phyloP scores from a whole-genome alignment of 305 asterid species.

The Fraxinus velutina region DNA sequence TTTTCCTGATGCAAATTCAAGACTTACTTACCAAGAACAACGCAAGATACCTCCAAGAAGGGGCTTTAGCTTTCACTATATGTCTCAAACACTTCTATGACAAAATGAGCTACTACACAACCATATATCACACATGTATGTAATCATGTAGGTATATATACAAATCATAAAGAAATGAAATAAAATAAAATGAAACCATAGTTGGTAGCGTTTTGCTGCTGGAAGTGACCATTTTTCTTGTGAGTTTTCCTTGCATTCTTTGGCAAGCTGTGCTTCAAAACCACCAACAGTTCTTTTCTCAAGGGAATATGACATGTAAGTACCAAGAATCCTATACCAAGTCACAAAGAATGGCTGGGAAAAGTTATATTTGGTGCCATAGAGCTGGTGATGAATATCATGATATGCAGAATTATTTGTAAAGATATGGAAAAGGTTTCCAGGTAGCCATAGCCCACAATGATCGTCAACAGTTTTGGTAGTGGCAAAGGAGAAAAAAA shows the following conservation, averaged over 20 bases:
- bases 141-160: constrained; percentile 21
- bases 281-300: constrained; percentile 69
- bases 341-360: constrained; percentile 88
- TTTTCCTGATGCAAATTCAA: background rate
- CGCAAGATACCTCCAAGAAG: background rate
- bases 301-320: constrained; percentile 74
- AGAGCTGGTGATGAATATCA: constrained; percentile 80
- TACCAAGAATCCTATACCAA: constrained; percentile 78
- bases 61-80: constrained; percentile 21
- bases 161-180: constrained; percentile 21
- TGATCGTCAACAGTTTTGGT: constrained; percentile 84
- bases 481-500: constrained; percentile 83
- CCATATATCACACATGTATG: constrained; percentile 24
- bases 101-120: constrained; percentile 29
- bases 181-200: background rate
- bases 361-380: constrained; percentile 72
- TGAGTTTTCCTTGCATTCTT: constrained; percentile 59
- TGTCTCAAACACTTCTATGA: constrained; percentile 21
- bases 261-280: constrained; percentile 61
- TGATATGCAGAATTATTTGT: constrained; percentile 82
- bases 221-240: constrained; percentile 5
- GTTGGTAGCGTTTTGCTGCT: constrained; percentile 36
- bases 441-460: constrained; percentile 89
- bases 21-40: background rate
- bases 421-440: constrained; percentile 70